Evolutionary conservation across 257 asterid species (phyloP).

Genomic region (Nyctanthes arbortristis): DNA sequence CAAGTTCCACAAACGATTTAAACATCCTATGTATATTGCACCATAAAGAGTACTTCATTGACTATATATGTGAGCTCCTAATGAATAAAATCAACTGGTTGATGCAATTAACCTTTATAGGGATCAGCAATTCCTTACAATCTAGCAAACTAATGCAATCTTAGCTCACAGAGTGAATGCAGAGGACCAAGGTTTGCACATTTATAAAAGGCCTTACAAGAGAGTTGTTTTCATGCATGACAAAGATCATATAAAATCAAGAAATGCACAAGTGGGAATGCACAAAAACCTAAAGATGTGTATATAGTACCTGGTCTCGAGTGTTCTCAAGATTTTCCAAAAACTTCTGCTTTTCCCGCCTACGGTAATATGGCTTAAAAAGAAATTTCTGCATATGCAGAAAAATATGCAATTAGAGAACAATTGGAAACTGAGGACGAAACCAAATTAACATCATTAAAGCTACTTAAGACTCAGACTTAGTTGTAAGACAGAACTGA

Average conservation of each 20-base stretch:
- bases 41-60: not conserved
- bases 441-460: slow-evolving; percentile 10
- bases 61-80: not conserved
- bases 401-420: slow-evolving; percentile 12
- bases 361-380: slow-evolving; percentile 74
- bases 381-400: slow-evolving; percentile 65
- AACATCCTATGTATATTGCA: not conserved
- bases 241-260: not conserved
- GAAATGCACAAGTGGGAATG: not conserved
- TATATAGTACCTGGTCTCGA: slow-evolving; percentile 55
- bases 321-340: slow-evolving; percentile 67
- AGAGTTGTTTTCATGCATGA: not conserved
- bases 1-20: not conserved
- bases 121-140: not conserved
- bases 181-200: not conserved
- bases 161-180: not conserved
- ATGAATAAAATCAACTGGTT: not conserved
- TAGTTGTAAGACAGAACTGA: not conserved
- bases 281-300: slow-evolving; percentile 7
- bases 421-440: not conserved
- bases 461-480: slow-evolving; percentile 5
- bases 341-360: slow-evolving; percentile 69
- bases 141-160: not conserved
- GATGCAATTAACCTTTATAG: not conserved
- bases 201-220: not conserved